Conservation (phyloP, 2,329 filamentous ascomycete genomes). For the Fusarium hainanense region DNA sequence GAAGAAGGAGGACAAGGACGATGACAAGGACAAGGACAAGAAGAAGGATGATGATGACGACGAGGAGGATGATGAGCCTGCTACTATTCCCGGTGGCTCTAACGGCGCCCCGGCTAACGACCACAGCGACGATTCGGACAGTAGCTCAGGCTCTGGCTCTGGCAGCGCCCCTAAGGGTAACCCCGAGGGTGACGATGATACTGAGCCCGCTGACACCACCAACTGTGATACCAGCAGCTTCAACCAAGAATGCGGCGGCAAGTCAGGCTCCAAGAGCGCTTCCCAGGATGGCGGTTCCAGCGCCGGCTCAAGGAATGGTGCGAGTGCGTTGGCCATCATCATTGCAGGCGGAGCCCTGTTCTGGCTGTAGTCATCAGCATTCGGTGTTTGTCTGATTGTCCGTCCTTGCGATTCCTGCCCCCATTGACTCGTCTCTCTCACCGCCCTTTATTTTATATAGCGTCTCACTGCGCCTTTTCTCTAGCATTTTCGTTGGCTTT, state of each 20-base stretch:
- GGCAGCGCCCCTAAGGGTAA: constrained; percentile 32
- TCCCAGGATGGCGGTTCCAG: constrained; percentile 52
- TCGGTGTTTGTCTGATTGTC: not conserved
- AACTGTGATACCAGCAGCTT: constrained; percentile 55
- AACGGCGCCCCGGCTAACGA: constrained; percentile 37
- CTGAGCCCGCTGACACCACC: constrained; percentile 39
- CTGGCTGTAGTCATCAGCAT: constrained; percentile 47
- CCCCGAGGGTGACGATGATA: constrained; percentile 32
- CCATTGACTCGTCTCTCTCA: constrained; percentile 17
- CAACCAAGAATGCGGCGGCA: constrained; percentile 55
- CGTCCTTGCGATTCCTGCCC: constrained; percentile 6
- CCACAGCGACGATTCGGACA: constrained; percentile 31
- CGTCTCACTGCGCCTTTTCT: constrained; percentile 27
- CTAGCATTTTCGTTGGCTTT: constrained; percentile 30
- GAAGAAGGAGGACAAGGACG: constrained; percentile 34
- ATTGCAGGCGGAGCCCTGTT: constrained; percentile 52
- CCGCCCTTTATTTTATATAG: constrained; percentile 27
- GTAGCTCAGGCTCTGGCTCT: constrained; percentile 20
- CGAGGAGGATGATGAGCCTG: constrained; percentile 33
- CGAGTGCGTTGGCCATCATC: constrained; percentile 53
- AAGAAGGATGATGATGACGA: constrained; percentile 28
- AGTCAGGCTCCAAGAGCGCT: constrained; percentile 34
- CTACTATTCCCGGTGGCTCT: constrained; percentile 39
- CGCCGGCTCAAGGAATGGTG: constrained; percentile 48
- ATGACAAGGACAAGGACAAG: constrained; percentile 13